Base-by-base conservation (phyloP, 768 basidiomycete genomes). In the Tylopilus cervinicoccineus region DNA sequence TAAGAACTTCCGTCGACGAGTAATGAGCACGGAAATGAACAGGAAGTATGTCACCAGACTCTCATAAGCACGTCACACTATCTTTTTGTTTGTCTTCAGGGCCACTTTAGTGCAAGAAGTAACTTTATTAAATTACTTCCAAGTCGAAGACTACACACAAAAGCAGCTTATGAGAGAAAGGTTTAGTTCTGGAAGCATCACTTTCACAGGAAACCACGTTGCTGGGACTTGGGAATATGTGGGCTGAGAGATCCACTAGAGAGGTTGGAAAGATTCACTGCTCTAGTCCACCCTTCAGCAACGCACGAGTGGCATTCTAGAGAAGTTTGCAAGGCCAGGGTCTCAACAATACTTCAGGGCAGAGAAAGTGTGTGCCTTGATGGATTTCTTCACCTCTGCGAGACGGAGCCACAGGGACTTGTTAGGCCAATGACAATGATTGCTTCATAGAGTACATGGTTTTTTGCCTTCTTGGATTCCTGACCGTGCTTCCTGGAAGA, bases 331-430 rank as follows among this genome's bases (percentile, higher is more conserved):
- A 26, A 14, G 6, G 6, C 34, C 22, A 27, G 34, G n/a, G 2
- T n/a, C 42, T 26, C 1, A 28, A 22, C 13, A 22, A 5, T 8
- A 20, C 40, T 55, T 50, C 39, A 39, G 33, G 34, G 52, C 56
- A 33, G 62, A 61, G 22, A 63, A 48, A 22, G 61, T 65, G 27
- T 63, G 61, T 9, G 51, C 61, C 10, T 52, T 66, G 1, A 61
- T 60, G 64, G 54, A 55, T 4, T 61, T 66, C 37, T 62, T 66
- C 33, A 59, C 17, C 14, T 26, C 14, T 17, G 38, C 29, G 60
- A 61, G 26, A 62, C 49, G 14, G 47, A 55, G 27, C 1, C 58
- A 28, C 59, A 64, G 42, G 59, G 62, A 6, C 46, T 58, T n/a
- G 55, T 46, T 3, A 44, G 57, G 27, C 49, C 0, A 63, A 65